Base-by-base conservation (phyloP, 768 basidiomycete species). In the Rhodosporidiobolus sp. region DNA sequence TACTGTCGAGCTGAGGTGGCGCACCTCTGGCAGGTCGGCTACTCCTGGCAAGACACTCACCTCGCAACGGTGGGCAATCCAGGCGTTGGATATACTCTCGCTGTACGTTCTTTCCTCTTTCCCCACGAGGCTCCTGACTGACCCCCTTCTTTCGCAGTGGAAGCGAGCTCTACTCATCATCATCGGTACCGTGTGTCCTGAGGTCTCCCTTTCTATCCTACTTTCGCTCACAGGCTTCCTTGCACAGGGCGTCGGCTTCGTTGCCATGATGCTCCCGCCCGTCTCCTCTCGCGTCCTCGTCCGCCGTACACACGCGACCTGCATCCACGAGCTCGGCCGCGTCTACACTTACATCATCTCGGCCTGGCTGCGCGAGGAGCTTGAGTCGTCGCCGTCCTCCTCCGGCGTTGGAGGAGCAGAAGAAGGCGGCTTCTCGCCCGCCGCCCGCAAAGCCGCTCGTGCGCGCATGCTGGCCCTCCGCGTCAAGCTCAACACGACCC, bases 21-120 rank as follows among this genome's bases (percentile, higher is more conserved):
- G 71, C 49, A 68, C n/a, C 16, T 28, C 81, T 86, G 24, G 24
- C 28, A 65, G 63, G 79, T 86, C 4, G 87, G 87, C 0, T 88
- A 87, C 76, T 84, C 84, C 0, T 87, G 86, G 86, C 82, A 87
- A 52, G 87, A 64, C 70, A 84, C 83, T 6, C 84, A 87, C 75
- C 73, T 85, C 4, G 75, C 78, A 3, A 79, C 84, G 35, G 78
- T 84, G 32, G 83, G 82, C 24, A 84, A 85, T 65, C 82, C 84
- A 3, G 87, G 87, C 4, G 80, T 84, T 10, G 87, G 87, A 34
- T 62, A 66, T 38, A 43, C 14, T 11, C 22, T 74, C 5, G 73
- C 73, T 46, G 62, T 63, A 0, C 52, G 67, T 55, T 28, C 8
- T n/a, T 24, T 22, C 19, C 28, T 28, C 52, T 3, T n/a, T 30